These are phyloP conservation scores for Saccharomyces mikatae DNA, from an alignment of 805 yeast species.

Conservation along the genomic window DNA sequence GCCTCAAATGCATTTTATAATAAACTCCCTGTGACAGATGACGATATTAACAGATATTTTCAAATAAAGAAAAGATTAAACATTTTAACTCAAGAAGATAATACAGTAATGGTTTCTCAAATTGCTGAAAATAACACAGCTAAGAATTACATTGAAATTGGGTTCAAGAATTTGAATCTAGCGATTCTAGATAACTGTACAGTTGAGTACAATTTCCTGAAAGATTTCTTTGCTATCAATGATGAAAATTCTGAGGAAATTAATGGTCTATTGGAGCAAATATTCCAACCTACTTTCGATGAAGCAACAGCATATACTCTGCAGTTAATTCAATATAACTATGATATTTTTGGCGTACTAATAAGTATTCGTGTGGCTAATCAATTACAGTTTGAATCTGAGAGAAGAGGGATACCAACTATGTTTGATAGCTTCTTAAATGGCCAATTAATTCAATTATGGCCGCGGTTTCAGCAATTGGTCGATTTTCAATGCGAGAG, in stretches of 20 bases:
- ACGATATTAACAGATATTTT: slow-evolving; percentile 45
- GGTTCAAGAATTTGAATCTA: slow-evolving; percentile 61
- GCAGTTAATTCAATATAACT: slow-evolving; percentile 34
- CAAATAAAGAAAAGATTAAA: slow-evolving; percentile 51
- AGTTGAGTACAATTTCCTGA: slow-evolving; percentile 67
- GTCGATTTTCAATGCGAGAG: slow-evolving; percentile 73
- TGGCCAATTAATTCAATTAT: slow-evolving; percentile 54
- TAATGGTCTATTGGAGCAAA: slow-evolving; percentile 39
- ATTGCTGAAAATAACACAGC: slow-evolving; percentile 72
- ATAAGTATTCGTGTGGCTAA: slow-evolving; percentile 68
- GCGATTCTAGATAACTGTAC: slow-evolving; percentile 70
- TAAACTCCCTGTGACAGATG: slow-evolving; percentile 13
- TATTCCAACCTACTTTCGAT: slow-evolving; percentile 46
- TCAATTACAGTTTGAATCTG: slow-evolving; percentile 53
- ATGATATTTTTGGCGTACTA: slow-evolving; percentile 72
- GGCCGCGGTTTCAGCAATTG: slow-evolving; percentile 80
- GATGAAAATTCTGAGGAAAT: slow-evolving; percentile 34
- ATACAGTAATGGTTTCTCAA: slow-evolving; percentile 68
- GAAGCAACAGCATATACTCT: slow-evolving; percentile 44
- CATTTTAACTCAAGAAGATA: slow-evolving; percentile 47
- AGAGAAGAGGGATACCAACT: slow-evolving; percentile 61
- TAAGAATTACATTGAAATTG: slow-evolving; percentile 62
- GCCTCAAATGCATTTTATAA: slow-evolving; percentile 2
- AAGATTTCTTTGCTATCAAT: slow-evolving; percentile 55
- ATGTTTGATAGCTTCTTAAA: slow-evolving; percentile 54